These are phyloP conservation scores for Platanthera zijinensis DNA, from an alignment of 106 monocot species.

Conservation along the genomic window DNA sequence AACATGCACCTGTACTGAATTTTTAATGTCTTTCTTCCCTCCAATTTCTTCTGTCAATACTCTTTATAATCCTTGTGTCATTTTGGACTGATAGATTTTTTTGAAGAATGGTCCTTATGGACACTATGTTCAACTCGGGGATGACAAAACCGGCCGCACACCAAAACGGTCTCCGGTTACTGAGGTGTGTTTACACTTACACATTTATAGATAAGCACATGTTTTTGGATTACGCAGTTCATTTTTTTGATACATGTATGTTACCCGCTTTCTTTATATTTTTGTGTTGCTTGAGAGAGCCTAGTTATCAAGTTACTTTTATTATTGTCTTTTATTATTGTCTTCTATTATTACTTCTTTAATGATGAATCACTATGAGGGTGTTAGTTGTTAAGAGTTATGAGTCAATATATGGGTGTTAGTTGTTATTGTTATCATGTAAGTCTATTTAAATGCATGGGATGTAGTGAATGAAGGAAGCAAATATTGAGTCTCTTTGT, in stretches of 20 bases:
- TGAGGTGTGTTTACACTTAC: constrained; percentile 33
- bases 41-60: background rate
- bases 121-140: constrained; percentile 86
- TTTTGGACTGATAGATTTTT: constrained; percentile 36
- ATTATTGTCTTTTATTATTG: too few species aligned
- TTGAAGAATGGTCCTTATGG: constrained; percentile 95
- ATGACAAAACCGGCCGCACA: constrained; percentile 55
- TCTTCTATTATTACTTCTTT: too few species aligned
- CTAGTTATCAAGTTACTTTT: too few species aligned
- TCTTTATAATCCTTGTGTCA: constrained; percentile 3
- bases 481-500: too few species aligned
- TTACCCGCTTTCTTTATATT: background rate
- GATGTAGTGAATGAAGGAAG: too few species aligned
- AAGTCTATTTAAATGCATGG: too few species aligned
- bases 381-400: too few species aligned
- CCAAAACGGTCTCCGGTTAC: constrained; percentile 79
- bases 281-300: background rate
- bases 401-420: too few species aligned
- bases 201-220: background rate
- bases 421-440: too few species aligned
- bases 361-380: too few species aligned
- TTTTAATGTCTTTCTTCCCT: background rate
- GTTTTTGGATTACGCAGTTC: background rate
- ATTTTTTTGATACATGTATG: background rate
- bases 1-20: too few species aligned